These are phyloP conservation scores for Polychaeton citri DNA, from an alignment of 2,329 filamentous ascomycete genomes.

Conservation along the genomic window DNA sequence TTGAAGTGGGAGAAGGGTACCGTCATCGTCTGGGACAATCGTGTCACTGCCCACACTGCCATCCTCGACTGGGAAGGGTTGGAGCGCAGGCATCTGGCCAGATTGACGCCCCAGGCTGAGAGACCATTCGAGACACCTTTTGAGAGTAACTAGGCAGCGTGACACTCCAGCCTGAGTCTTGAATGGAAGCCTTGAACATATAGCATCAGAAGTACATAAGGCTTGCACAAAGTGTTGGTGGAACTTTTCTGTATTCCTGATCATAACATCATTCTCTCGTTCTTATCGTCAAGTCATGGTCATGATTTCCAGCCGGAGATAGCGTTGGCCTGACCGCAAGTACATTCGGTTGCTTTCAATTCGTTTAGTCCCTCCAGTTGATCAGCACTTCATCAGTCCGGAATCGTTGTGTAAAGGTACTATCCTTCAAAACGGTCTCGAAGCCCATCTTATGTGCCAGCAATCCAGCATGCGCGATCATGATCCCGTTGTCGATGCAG, in stretches of 20 bases:
- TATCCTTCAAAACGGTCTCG: constrained; percentile 62
- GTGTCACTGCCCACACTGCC: constrained; percentile 66
- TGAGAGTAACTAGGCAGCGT: constrained; percentile 19
- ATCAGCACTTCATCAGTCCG: constrained; percentile 38
- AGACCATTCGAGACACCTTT: constrained; percentile 53
- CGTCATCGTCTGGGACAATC: constrained; percentile 79
- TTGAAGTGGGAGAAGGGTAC: constrained; percentile 70
- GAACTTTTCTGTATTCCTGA: too few species aligned
- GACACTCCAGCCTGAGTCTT: too few species aligned
- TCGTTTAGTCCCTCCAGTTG: constrained; percentile 32
- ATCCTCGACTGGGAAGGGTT: constrained; percentile 72
- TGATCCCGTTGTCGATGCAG: constrained; percentile 98
- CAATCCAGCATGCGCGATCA: constrained; percentile 95
- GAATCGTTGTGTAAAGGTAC: constrained; percentile 49
- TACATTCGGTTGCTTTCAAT: too few species aligned
- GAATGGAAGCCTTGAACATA: too few species aligned
- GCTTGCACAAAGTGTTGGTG: too few species aligned
- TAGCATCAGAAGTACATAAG: too few species aligned
- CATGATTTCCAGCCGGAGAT: too few species aligned
- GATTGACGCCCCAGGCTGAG: constrained; percentile 76
- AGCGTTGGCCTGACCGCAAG: too few species aligned
- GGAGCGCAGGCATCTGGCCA: constrained; percentile 63
- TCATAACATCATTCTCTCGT: too few species aligned
- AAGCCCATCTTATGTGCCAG: constrained; percentile 75
- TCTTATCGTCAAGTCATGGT: too few species aligned